Percentiles rank a stretch among this genome's conserved stretches.
Conservation (phyloP, 2,329 filamentous ascomycete genomes). For the Alternaria sp. region DNA sequence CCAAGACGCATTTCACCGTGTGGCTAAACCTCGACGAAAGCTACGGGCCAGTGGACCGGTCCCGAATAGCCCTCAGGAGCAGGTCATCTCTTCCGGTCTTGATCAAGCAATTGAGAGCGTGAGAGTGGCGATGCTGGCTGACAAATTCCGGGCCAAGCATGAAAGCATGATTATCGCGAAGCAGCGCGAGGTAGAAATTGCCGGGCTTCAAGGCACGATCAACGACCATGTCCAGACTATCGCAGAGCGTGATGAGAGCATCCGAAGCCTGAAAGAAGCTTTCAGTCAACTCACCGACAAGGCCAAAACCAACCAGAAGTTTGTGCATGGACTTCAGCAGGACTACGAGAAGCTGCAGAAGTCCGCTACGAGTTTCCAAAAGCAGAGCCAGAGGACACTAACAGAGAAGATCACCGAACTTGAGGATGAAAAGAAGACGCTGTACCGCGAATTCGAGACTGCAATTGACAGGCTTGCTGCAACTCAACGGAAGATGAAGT, state of each 20-base stretch:
- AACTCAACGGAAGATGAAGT: conserved; percentile 19
- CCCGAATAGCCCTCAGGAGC: neutral
- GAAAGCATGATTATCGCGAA: conserved; percentile 1
- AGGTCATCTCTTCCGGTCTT: neutral
- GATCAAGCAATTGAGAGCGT: conserved; percentile 14
- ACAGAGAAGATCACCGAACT: conserved; percentile 26
- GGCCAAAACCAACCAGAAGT: conserved; percentile 31
- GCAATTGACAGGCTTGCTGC: conserved; percentile 16
- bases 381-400: conserved; percentile 18
- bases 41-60: neutral
- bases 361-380: conserved; percentile 9
- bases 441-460: conserved; percentile 19
- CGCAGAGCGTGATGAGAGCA: conserved; percentile 10
- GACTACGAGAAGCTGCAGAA: conserved; percentile 35
- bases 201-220: conserved; percentile 14
- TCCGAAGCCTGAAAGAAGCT: conserved; percentile 1
- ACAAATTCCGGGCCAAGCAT: conserved; percentile 16
- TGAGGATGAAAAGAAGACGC: conserved; percentile 24
- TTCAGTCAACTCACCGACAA: conserved; percentile 17
- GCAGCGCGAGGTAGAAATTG: conserved; percentile 10
- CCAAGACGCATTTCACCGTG: neutral
- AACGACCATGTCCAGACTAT: conserved; percentile 13
- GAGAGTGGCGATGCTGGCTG: conserved; percentile 13
- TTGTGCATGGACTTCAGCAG: conserved; percentile 32
- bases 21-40: conserved; percentile 19